Conservation (phyloP, 257 asterid species). For the Lycium ferocissimum region DNA sequence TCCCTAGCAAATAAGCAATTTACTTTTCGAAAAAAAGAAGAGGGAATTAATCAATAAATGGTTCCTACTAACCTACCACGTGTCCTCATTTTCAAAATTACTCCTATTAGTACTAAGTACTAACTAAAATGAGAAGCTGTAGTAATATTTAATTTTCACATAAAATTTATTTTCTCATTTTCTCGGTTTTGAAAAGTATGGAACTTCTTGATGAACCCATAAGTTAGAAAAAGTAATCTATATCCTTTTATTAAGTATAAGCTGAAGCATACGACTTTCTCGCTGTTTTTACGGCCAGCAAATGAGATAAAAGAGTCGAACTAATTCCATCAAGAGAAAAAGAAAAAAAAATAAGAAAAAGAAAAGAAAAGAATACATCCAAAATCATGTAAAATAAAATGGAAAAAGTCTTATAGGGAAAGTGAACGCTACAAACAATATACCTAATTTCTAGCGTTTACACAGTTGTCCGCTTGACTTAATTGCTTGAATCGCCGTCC, state of each 20-base stretch:
- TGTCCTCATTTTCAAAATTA: background rate
- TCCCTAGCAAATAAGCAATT: background rate
- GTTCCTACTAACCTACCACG: background rate
- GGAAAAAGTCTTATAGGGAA: background rate
- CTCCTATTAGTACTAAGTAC: no score
- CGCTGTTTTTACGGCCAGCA: background rate
- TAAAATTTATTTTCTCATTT: background rate
- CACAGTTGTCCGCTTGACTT: background rate
- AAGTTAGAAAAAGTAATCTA: background rate
- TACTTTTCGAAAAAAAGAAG: background rate
- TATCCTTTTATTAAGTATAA: background rate
- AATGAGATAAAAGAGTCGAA: background rate
- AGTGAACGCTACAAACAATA: no score
- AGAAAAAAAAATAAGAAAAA: background rate
- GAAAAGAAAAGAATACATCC: background rate
- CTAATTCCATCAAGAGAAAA: background rate
- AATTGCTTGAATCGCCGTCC: background rate
- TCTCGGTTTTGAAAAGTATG: background rate
- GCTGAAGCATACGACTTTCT: background rate
- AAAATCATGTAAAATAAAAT: background rate
- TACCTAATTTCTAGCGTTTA: background rate
- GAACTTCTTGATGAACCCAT: background rate
- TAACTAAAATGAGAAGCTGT: background rate
- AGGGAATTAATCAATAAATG: background rate
- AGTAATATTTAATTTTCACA: background rate